These are phyloP conservation scores for Colletotrichum sp. DNA, from an alignment of 2,329 filamentous ascomycete species.

Conservation along the genomic window DNA sequence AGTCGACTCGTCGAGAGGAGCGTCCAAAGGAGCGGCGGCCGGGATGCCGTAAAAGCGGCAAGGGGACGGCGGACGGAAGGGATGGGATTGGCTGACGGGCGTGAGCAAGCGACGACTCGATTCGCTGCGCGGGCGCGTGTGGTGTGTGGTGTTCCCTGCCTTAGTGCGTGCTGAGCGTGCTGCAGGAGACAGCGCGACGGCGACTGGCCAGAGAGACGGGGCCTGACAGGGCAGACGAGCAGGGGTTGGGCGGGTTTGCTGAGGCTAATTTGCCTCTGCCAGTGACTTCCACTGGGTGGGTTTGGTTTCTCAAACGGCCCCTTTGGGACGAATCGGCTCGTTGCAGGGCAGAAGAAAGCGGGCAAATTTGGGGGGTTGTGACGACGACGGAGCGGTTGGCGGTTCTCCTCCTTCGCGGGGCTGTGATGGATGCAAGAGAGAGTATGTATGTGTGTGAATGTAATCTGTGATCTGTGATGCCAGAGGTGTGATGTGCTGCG, in stretches of 20 bases:
- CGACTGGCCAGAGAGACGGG: constrained; percentile 11
- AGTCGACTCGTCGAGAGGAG: background rate
- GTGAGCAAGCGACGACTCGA: constrained; percentile 30
- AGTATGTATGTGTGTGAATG: background rate
- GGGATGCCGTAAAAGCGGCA: constrained; percentile 26
- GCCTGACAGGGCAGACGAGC: constrained; percentile 5
- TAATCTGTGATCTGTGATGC: background rate
- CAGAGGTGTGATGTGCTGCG: background rate
- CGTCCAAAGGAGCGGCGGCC: background rate
- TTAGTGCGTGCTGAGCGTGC: constrained; percentile 30
- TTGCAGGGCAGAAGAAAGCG: constrained; percentile 17
- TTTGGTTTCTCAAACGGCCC: background rate
- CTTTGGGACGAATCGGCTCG: background rate
- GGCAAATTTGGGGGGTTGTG: constrained; percentile 12
- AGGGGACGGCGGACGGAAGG: constrained; percentile 3
- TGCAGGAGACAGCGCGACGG: constrained; percentile 26
- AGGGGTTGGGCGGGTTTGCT: background rate
- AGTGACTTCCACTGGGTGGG: background rate
- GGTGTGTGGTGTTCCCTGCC: constrained; percentile 30
- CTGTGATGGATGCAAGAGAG: background rate
- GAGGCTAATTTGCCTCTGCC: constrained; percentile 18
- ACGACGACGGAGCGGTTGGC: background rate
- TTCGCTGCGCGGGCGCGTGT: constrained; percentile 33
- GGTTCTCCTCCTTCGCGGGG: background rate
- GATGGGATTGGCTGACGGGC: constrained; percentile 21